phyloP scores from a whole-genome alignment of 768 basidiomycete genomes.

The Hericium rajendrae region DNA sequence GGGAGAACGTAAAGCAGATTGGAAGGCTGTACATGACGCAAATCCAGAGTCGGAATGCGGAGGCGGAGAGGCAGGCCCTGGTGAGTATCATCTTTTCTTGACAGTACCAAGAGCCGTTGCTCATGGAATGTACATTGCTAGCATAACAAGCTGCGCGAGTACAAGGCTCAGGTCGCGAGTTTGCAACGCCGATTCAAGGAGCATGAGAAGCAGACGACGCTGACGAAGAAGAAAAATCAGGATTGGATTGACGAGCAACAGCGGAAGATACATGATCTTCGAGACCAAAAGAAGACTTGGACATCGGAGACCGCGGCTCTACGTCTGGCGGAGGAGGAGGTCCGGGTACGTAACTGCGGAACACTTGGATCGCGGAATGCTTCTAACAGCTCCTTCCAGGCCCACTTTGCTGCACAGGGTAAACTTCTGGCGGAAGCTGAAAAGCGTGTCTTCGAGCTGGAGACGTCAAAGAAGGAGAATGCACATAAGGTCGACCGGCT shows the following conservation, averaged over 20 bases:
- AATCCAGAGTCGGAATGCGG: conserved; percentile 62
- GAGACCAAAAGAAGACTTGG: conserved; percentile 78
- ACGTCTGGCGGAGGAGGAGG: conserved; percentile 62
- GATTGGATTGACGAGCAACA: conserved; percentile 82
- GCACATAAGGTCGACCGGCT: conserved; percentile 76
- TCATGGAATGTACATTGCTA: conserved; percentile 19
- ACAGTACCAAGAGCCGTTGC: background rate
- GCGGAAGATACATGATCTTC: conserved; percentile 60
- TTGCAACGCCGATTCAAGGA: conserved; percentile 64
- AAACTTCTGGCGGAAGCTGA: conserved; percentile 59
- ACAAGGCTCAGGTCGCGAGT: conserved; percentile 54
- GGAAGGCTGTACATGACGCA: conserved; percentile 71
- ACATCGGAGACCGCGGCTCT: conserved; percentile 57
- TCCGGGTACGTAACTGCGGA: conserved; percentile 35
- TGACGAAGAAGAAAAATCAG: conserved; percentile 66
- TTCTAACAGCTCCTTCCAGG: conserved; percentile 27
- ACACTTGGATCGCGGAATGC: background rate
- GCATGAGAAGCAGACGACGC: conserved; percentile 62
- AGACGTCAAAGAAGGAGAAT: conserved; percentile 69
- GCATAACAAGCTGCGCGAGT: conserved; percentile 79
- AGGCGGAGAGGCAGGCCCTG: conserved; percentile 73
- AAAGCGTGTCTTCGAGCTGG: conserved; percentile 58
- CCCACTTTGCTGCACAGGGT: conserved; percentile 58
- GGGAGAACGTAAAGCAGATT: conserved; percentile 75
- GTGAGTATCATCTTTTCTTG: conserved; percentile 32